These are phyloP conservation scores for Zostera marina DNA, from an alignment of 116 monocot species.

Conservation along the genomic window DNA sequence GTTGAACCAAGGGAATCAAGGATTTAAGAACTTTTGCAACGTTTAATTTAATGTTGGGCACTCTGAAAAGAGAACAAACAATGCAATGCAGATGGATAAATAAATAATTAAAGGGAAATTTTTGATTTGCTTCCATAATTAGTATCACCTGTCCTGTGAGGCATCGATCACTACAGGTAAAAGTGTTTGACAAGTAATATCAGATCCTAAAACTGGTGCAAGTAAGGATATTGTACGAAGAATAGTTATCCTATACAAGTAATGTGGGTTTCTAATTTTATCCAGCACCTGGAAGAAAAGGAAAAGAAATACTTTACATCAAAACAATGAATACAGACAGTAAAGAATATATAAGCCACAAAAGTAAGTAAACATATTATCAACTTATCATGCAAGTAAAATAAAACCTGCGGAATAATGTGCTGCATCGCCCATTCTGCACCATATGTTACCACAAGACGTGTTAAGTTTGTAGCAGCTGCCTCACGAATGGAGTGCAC, in stretches of 20 bases:
- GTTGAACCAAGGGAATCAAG: slow-evolving; percentile 39
- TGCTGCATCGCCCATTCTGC: slow-evolving; percentile 76
- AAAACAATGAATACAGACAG: no score
- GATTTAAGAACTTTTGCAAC: slow-evolving; percentile 70
- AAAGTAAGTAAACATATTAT: background rate
- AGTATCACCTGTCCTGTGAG: slow-evolving; percentile 49
- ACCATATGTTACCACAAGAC: slow-evolving; percentile 72
- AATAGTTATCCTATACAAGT: slow-evolving; percentile 72
- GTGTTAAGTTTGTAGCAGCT: slow-evolving; percentile 70
- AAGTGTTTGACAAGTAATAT: slow-evolving; percentile 59
- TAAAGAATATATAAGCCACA: no score
- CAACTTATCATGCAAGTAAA: background rate
- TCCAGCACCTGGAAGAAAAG: slow-evolving; percentile 32
- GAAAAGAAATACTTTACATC: background rate
- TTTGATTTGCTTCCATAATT: background rate
- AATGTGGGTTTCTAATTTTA: slow-evolving; percentile 50
- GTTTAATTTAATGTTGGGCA: slow-evolving; percentile 87
- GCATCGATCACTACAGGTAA: slow-evolving; percentile 45
- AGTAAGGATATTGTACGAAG: slow-evolving; percentile 59
- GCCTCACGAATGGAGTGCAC: slow-evolving; percentile 76
- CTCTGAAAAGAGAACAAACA: slow-evolving; percentile 26
- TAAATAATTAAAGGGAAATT: background rate
- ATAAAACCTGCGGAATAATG: slow-evolving; percentile 59
- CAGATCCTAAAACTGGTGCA: slow-evolving; percentile 51
- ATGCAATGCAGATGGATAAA: background rate